phyloP scores from a whole-genome alignment of 176 grass and related monocot genomes.

The Aechmea fasciata region DNA sequence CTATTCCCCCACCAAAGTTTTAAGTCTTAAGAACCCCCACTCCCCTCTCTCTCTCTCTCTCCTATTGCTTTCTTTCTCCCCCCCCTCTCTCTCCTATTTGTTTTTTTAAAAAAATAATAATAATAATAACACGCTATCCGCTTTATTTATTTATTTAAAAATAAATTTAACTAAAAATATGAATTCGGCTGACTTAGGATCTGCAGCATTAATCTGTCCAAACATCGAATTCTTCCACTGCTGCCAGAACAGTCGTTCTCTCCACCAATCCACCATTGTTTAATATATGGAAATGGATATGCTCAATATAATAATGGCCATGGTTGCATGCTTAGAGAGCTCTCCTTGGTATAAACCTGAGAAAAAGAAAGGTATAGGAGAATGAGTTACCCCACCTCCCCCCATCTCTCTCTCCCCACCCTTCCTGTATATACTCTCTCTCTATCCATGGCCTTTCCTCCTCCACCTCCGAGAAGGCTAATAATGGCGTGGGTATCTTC shows the following conservation, averaged over 20 bases:
- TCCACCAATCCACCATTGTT: background rate
- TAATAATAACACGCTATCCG: too few species aligned
- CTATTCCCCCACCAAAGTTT: too few species aligned
- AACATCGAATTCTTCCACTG: too few species aligned
- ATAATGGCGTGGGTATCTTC: conserved; percentile 11
- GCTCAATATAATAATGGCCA: conserved; percentile 1
- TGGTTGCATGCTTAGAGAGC: conserved; percentile 23
- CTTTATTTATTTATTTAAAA: too few species aligned
- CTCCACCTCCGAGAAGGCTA: conserved; percentile 5
- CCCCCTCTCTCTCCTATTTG: too few species aligned
- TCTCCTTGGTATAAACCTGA: conserved; percentile 53
- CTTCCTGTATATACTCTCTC: conserved; percentile 6
- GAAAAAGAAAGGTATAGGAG: conserved; percentile 43
- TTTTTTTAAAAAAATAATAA: too few species aligned
- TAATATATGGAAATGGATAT: conserved; percentile 4
- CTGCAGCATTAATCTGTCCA: too few species aligned
- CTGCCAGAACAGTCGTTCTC: too few species aligned
- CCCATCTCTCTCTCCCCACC: conserved; percentile 1
- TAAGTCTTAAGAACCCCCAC: background rate
- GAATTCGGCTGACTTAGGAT: too few species aligned
- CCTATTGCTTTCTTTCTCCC: too few species aligned
- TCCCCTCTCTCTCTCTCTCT: background rate
- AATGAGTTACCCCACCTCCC: background rate
- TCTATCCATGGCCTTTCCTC: conserved; percentile 4
- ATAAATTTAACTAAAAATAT: too few species aligned